Base-by-base conservation (phyloP, 1,284 basidiomycete species). In the Anthracocystis panici-leucophaei region DNA sequence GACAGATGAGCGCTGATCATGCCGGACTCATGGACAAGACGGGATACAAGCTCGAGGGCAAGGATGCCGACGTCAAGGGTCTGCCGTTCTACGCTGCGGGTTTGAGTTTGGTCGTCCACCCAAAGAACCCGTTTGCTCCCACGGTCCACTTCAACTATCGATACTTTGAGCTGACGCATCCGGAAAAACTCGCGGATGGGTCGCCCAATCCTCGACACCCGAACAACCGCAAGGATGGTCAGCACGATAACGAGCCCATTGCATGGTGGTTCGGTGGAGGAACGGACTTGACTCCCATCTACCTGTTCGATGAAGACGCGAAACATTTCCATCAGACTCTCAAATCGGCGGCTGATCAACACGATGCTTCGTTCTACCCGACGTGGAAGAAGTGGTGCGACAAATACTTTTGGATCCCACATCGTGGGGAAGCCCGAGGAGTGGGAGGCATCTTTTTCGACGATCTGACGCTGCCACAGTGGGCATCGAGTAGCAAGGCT, bases 251-350 rank as follows among this genome's bases (percentile, higher is more conserved):
- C 20, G 76, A 82, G 57, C 80, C 85, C 12, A 86, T 94, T 41
- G 92, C 94, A 10, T 99, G 95, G 95, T 99, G 97, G 97, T 99
- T 98, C 82, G 96, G 96, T 48, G 96, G 96, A 40, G 96, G 96
- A n/a, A 91, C 91, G 3, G 96, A 99, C 85, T 89, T 99, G 50
- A 99, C 97, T 0, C 97, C 97, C 0, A 92, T 92, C 14, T 98
- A 97, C 86, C 89, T 99, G 10, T 94, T 92, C 86, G 90, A 91
- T 69, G 92, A 92, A 68, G 96, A 99, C 84, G 93, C 91, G 2
- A 83, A 86, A 25, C 93, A 95, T 84, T 99, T 98, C 88, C 97
- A 99, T 87, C 74, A 84, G 38, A 91, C 90, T 2, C 87, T 95
- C 79, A 93, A 94, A 85, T 84, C 85, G 2, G 92, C 92, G 0